Evolutionary conservation across 345 rosid genomes (phyloP).

Genomic region (Eucalyptus camaldulensis): DNA sequence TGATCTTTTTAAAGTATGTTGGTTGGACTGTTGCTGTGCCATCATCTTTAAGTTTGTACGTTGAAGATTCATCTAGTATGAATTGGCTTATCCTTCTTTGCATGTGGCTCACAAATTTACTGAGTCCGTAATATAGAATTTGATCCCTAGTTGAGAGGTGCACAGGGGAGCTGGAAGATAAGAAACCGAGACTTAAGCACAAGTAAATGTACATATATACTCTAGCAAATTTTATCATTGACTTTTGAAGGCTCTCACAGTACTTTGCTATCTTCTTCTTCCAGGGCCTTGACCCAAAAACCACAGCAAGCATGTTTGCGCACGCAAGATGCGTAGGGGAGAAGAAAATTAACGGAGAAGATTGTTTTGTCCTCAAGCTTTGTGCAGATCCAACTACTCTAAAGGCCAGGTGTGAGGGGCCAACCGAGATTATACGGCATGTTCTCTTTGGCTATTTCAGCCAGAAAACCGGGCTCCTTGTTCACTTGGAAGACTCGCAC

Average conservation of each 20-base stretch:
- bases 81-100: neutral
- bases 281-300: slow-evolving; percentile 19
- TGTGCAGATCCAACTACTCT: slow-evolving; percentile 12
- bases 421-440: slow-evolving; percentile 7
- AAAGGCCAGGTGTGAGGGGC: slow-evolving; percentile 17
- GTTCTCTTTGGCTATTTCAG: slow-evolving; percentile 19
- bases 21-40: neutral
- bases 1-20: neutral
- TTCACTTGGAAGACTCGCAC: slow-evolving; percentile 18
- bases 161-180: neutral
- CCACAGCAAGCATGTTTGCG: slow-evolving; percentile 13
- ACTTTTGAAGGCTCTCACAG: neutral
- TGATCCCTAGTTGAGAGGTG: neutral
- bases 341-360: slow-evolving; percentile 9
- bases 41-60: neutral
- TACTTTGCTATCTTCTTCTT: neutral
- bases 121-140: neutral
- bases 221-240: neutral
- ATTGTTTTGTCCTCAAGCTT: slow-evolving; percentile 18
- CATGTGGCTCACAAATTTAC: neutral
- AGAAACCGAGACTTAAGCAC: neutral
- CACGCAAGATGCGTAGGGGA: slow-evolving; percentile 12
- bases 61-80: neutral
- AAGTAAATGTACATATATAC: neutral
- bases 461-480: slow-evolving; percentile 13